Conservation (phyloP, 495 filamentous ascomycete genomes). For the Cetradonia linearis region DNA sequence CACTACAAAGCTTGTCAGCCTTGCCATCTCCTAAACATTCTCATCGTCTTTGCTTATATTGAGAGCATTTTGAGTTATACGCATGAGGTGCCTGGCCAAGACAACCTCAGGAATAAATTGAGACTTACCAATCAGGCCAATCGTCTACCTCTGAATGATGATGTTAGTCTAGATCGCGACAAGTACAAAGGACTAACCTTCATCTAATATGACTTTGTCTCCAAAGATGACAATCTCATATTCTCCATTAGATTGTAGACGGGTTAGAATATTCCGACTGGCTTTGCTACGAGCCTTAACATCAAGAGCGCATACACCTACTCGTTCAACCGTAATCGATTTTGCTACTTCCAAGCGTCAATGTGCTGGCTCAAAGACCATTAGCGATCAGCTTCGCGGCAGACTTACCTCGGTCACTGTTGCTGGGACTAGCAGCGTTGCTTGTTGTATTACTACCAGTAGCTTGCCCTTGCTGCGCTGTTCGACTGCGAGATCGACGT, state of each 20-base stretch:
- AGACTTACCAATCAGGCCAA: conserved; percentile 51
- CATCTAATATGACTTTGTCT: conserved; percentile 95
- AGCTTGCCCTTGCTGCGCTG: conserved; percentile 50
- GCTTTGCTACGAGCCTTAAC: conserved; percentile 94
- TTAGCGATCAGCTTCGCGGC: neutral
- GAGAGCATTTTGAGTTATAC: neutral
- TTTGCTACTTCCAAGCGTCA: conserved; percentile 13
- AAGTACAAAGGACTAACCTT: conserved; percentile 57
- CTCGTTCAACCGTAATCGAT: conserved; percentile 42
- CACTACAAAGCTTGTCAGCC: conserved; percentile 38
- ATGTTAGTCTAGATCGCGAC: conserved; percentile 17
- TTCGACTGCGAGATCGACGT: conserved; percentile 59
- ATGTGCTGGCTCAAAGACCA: too few relatives aligned
- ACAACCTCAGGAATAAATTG: conserved; percentile 14
- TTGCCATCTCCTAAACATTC: too few relatives aligned
- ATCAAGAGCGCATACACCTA: conserved; percentile 93
- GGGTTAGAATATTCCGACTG: conserved; percentile 86
- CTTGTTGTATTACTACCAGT: conserved; percentile 69
- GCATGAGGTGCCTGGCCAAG: neutral
- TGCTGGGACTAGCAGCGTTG: conserved; percentile 41
- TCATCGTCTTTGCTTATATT: neutral
- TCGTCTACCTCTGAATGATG: conserved; percentile 52
- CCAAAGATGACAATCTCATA: conserved; percentile 97
- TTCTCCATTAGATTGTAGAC: conserved; percentile 77
- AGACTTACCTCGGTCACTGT: conserved; percentile 22